Percentiles rank a stretch among this genome's conserved stretches.
Evolutionary conservation across 1,139 yeast genomes (phyloP).

Genomic region (Taphrina betulina): DNA sequence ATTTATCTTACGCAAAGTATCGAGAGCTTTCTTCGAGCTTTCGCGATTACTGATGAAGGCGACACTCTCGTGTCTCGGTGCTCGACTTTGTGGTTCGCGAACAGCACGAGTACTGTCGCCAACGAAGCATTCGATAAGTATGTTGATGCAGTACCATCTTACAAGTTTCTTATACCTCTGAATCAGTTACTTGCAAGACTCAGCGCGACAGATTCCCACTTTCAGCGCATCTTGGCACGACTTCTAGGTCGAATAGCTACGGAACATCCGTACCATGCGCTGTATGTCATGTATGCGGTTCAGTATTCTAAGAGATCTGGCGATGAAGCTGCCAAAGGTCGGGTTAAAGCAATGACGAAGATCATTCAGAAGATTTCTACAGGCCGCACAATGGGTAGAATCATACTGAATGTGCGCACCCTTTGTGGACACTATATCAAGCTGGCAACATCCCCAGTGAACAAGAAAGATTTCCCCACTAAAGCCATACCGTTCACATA

Average conservation of each 20-base stretch:
- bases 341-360: conserved; percentile 9
- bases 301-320: conserved; percentile 33
- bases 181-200: conserved; percentile 79
- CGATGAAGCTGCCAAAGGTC: conserved; percentile 14
- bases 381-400: not conserved
- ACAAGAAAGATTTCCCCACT: conserved; percentile 4
- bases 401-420: not conserved
- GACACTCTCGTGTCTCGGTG: conserved; percentile 70
- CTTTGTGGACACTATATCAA: conserved; percentile 11
- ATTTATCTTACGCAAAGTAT: conserved; percentile 58
- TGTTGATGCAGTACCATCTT: conserved; percentile 55
- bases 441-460: not conserved
- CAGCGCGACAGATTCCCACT: conserved; percentile 50
- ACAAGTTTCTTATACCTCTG: conserved; percentile 73
- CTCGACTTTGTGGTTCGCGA: conserved; percentile 82
- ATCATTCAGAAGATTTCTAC: not conserved
- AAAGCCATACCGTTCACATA: conserved; percentile 12
- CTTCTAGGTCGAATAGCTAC: conserved; percentile 55
- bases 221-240: conserved; percentile 57
- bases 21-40: conserved; percentile 58
- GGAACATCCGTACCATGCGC: conserved; percentile 73
- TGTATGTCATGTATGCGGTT: conserved; percentile 60
- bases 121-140: conserved; percentile 40
- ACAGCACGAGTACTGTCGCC: conserved; percentile 49
- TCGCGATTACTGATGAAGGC: conserved; percentile 50